Conservation (phyloP, 2,329 filamentous ascomycete genomes). For the Aspergillus sp. region DNA sequence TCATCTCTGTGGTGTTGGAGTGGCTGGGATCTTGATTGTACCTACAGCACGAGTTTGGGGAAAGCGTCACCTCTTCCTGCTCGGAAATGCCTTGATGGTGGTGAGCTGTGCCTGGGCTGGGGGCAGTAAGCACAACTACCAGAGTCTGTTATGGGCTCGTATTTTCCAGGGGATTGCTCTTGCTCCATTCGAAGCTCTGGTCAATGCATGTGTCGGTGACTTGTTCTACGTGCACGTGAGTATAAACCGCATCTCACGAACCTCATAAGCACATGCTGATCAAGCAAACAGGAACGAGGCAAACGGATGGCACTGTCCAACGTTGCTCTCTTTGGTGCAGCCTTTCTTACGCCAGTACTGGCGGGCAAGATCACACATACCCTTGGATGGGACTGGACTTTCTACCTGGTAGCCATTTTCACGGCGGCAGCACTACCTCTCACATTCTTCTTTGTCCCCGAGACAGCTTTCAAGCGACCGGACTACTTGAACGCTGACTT, state of each 20-base stretch:
- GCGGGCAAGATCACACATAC: slow-evolving; percentile 79
- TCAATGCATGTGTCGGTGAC: slow-evolving; percentile 87
- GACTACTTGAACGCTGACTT: slow-evolving; percentile 70
- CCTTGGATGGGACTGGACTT: slow-evolving; percentile 83
- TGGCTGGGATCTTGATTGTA: slow-evolving; percentile 81
- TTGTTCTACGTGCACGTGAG: slow-evolving; percentile 83
- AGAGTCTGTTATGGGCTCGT: slow-evolving; percentile 72
- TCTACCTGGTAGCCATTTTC: slow-evolving; percentile 87
- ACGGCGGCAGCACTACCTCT: slow-evolving; percentile 68
- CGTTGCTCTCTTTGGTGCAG: slow-evolving; percentile 68
- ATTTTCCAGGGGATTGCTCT: slow-evolving; percentile 84
- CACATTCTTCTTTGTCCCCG: slow-evolving; percentile 77
- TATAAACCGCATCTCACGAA: slow-evolving; percentile 9
- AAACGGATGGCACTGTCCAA: slow-evolving; percentile 82
- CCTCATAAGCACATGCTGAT: not conserved
- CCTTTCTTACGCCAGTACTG: slow-evolving; percentile 81
- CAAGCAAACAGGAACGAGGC: slow-evolving; percentile 62
- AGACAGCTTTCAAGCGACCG: slow-evolving; percentile 75
- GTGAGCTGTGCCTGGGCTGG: slow-evolving; percentile 78
- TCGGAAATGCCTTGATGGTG: slow-evolving; percentile 74
- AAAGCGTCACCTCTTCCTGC: slow-evolving; percentile 82
- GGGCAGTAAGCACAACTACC: slow-evolving; percentile 66
- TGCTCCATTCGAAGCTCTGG: slow-evolving; percentile 84
- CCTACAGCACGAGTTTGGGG: slow-evolving; percentile 88
- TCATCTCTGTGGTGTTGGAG: slow-evolving; percentile 78